Conservation (phyloP, 169 alveolate species). For the Cryptosporidium sp. region DNA sequence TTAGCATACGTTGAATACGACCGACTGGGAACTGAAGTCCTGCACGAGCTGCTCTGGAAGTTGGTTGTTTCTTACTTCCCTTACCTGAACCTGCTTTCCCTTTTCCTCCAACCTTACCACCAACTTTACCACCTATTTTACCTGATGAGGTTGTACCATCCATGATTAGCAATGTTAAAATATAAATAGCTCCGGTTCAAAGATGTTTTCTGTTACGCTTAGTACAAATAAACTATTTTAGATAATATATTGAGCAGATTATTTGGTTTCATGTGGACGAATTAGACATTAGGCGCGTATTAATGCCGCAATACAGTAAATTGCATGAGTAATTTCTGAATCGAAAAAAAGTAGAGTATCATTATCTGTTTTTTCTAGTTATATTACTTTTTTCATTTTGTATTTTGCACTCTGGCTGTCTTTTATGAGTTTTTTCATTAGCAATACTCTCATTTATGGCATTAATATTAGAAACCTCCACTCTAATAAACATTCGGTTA, state of each 20-base stretch:
- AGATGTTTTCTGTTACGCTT: not conserved
- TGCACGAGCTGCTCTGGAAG: conserved; percentile 98
- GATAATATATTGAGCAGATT: conserved; percentile 5
- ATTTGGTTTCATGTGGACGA: conserved; percentile 60
- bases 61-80: conserved; percentile 95
- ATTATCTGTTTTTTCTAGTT: not conserved
- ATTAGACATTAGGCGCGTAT: conserved; percentile 35
- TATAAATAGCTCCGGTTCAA: not conserved
- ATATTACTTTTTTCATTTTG: not conserved
- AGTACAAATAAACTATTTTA: not conserved
- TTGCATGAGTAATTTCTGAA: conserved; percentile 14
- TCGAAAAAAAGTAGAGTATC: not conserved
- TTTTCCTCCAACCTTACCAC: conserved; percentile 91
- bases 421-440: too few relatives aligned
- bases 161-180: conserved; percentile 18
- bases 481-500: too few relatives aligned
- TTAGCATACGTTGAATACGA: conserved; percentile 98
- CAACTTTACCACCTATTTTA: conserved; percentile 86
- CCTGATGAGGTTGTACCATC: conserved; percentile 68
- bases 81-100: conserved; percentile 93
- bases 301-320: conserved; percentile 1
- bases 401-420: too few relatives aligned
- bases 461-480: too few relatives aligned
- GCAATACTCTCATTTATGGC: too few relatives aligned
- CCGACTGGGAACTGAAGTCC: conserved; percentile 99